Evolutionary conservation across 768 basidiomycete species (phyloP).

Genomic region (Lactifluus pinguis): DNA sequence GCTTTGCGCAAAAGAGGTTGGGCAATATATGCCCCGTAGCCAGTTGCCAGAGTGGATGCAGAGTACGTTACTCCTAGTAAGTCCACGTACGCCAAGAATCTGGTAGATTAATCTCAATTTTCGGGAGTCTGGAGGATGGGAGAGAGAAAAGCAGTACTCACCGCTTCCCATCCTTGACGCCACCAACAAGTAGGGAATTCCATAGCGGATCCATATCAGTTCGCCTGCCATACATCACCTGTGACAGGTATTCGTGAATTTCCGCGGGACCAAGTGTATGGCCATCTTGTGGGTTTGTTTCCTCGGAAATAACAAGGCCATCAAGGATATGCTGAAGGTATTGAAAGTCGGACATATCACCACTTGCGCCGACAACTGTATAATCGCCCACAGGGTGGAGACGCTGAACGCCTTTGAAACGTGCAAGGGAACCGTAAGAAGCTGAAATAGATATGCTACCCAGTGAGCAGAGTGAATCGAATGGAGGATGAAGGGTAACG

Average conservation of each 20-base stretch:
- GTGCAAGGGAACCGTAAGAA: constrained; percentile 94
- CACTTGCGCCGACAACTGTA: constrained; percentile 86
- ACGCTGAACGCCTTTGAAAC: constrained; percentile 91
- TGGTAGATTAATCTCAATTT: constrained; percentile 24
- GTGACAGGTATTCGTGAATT: constrained; percentile 86
- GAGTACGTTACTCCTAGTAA: constrained; percentile 94
- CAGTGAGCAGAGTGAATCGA: background rate
- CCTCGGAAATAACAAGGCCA: constrained; percentile 56
- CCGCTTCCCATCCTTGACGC: constrained; percentile 79
- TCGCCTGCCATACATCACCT: constrained; percentile 83
- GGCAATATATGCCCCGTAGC: constrained; percentile 89
- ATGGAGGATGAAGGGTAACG: constrained; percentile 19
- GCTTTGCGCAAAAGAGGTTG: constrained; percentile 86
- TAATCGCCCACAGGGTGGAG: constrained; percentile 74
- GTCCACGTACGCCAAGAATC: constrained; percentile 92
- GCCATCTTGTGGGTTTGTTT: constrained; percentile 75
- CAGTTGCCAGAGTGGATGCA: constrained; percentile 88
- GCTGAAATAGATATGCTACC: constrained; percentile 37
- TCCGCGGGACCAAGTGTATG: constrained; percentile 79
- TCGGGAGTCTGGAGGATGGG: background rate
- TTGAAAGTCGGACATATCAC: constrained; percentile 98
- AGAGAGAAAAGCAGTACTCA: constrained; percentile 27
- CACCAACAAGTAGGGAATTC: constrained; percentile 92
- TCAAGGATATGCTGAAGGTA: constrained; percentile 78
- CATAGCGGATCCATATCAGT: constrained; percentile 89